Evolutionary conservation across 805 yeast species (phyloP).

Genomic region (Starmerella roubikii): DNA sequence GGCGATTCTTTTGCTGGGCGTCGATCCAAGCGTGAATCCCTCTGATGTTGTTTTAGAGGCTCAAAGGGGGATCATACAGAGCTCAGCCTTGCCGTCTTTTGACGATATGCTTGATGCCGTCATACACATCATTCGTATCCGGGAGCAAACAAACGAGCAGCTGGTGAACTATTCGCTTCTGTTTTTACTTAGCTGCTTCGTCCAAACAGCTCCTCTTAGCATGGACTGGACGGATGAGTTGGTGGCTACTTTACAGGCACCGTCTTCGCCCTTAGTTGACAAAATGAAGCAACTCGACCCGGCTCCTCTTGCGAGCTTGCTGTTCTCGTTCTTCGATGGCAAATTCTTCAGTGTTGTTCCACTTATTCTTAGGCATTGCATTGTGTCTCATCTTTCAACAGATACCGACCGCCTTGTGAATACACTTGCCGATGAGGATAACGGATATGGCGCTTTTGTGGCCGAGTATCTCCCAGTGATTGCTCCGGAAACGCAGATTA

Average conservation of each 20-base stretch:
- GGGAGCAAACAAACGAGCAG: background rate
- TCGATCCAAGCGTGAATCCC: slow-evolving; percentile 37
- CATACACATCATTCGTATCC: slow-evolving; percentile 1
- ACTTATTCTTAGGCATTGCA: background rate
- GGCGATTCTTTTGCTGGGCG: slow-evolving; percentile 50
- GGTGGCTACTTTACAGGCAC: background rate
- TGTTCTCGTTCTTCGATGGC: background rate
- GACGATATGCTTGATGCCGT: slow-evolving; percentile 24
- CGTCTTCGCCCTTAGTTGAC: background rate
- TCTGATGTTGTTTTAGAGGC: slow-evolving; percentile 75
- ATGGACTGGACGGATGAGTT: slow-evolving; percentile 7
- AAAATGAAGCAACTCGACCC: background rate
- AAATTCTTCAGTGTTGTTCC: background rate
- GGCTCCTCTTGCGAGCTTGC: background rate
- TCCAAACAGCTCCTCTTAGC: background rate
- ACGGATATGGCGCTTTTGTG: slow-evolving; percentile 3
- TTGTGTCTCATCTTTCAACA: background rate
- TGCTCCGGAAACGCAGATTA: background rate
- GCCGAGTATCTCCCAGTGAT: slow-evolving; percentile 11
- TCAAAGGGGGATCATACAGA: slow-evolving; percentile 42
- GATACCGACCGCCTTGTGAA: background rate
- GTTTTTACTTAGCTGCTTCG: slow-evolving; percentile 3
- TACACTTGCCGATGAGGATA: background rate
- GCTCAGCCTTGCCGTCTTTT: slow-evolving; percentile 50
- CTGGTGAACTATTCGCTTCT: background rate